Conservation (phyloP, 768 basidiomycete species). For the Agaricus blazei region DNA sequence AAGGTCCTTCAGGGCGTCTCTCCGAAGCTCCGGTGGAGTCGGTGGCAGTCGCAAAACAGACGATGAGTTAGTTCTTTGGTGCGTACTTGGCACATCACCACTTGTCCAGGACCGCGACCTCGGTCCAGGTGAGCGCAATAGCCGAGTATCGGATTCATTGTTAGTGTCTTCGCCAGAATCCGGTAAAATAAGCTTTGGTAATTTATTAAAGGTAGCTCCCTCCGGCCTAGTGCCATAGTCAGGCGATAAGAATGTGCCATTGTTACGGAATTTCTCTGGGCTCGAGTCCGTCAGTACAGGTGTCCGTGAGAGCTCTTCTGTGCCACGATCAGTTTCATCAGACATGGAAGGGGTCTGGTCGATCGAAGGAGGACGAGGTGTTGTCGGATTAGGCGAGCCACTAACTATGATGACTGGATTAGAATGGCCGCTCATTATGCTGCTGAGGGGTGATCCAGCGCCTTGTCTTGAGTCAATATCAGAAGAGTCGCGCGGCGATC, state of each 20-base stretch:
- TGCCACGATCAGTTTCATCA: not conserved
- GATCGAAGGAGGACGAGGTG: not conserved
- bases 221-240: not conserved
- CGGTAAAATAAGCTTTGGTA: slow-evolving; percentile 3
- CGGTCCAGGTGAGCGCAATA: not conserved
- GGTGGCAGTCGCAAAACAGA: slow-evolving; percentile 2
- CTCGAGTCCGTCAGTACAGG: not conserved
- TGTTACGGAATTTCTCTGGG: not conserved
- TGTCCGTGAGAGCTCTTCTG: not conserved
- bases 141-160: not conserved
- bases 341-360: not conserved
- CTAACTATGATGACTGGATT: slow-evolving; percentile 1
- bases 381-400: slow-evolving; percentile 1
- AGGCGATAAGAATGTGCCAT: not conserved
- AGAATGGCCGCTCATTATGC: not conserved
- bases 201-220: not conserved
- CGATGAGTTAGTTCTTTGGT: not conserved
- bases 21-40: slow-evolving; percentile 14
- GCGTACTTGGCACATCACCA: not conserved
- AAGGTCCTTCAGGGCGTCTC: slow-evolving; percentile 26
- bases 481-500: not conserved
- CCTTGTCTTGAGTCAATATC: slow-evolving; percentile 10
- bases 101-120: not conserved
- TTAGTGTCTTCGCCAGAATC: not conserved
- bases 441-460: slow-evolving; percentile 5